phyloP scores from a whole-genome alignment of 371 early-diverging fungal species.

The Lichtheimia ramosa region DNA sequence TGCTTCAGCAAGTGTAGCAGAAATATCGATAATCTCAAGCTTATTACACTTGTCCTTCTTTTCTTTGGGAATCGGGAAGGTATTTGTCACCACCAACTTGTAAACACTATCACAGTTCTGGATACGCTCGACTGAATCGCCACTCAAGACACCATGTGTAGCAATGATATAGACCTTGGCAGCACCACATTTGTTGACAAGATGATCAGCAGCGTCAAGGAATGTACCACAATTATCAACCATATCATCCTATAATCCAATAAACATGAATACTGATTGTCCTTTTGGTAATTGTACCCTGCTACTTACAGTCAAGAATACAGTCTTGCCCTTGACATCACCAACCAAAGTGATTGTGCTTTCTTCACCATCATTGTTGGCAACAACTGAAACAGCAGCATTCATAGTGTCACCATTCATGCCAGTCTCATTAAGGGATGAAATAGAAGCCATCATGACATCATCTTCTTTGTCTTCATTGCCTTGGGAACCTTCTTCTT shows the following conservation, averaged over 20 bases:
- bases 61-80: constrained; percentile 85
- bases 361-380: constrained; percentile 55
- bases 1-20: constrained; percentile 91
- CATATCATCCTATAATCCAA: constrained; percentile 76
- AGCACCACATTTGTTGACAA: constrained; percentile 84
- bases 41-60: constrained; percentile 75
- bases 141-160: constrained; percentile 92
- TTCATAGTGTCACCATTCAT: constrained; percentile 43
- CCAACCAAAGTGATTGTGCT: constrained; percentile 85
- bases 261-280: background rate
- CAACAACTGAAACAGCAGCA: constrained; percentile 51
- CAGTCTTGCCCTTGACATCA: constrained; percentile 87
- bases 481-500: constrained; percentile 28
- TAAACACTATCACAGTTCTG: constrained; percentile 83
- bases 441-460: constrained; percentile 40
- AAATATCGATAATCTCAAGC: constrained; percentile 86
- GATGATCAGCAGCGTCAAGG: constrained; percentile 88
- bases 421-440: constrained; percentile 44
- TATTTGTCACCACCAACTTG: constrained; percentile 91
- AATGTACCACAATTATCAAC: constrained; percentile 87
- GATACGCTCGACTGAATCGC: constrained; percentile 81
- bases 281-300: background rate
- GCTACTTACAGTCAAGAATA: constrained; percentile 79
- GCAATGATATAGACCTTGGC: constrained; percentile 88
- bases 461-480: constrained; percentile 27